A percentile compares a stretch with the other conserved stretches of the same genome.
Conservation (phyloP, 805 yeast species). For the Nadsonia fulvescens region DNA sequence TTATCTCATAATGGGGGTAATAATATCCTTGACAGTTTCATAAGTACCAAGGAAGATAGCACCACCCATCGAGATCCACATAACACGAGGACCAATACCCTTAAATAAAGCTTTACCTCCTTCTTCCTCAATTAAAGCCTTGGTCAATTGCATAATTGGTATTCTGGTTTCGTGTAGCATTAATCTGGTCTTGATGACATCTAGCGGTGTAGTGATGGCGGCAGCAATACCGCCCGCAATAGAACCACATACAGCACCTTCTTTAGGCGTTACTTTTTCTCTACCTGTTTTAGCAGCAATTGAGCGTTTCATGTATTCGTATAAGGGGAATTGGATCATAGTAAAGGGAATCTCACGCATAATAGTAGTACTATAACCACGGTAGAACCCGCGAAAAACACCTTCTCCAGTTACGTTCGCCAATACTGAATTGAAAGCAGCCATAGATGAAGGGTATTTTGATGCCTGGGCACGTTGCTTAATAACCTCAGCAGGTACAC, state of each 20-base stretch:
- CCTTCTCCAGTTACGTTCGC: constrained; percentile 64
- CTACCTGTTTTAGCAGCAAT: constrained; percentile 29
- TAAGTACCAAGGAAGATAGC: constrained; percentile 92
- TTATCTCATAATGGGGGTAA: no score
- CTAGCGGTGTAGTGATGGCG: constrained; percentile 85
- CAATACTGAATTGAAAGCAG: constrained; percentile 46
- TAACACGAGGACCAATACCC: constrained; percentile 89
- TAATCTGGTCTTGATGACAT: constrained; percentile 81
- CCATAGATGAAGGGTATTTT: constrained; percentile 36
- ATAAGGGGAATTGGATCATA: constrained; percentile 83
- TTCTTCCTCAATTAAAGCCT: constrained; percentile 44
- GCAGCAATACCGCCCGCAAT: constrained; percentile 91
- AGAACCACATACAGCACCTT: constrained; percentile 83
- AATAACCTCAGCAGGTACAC: constrained; percentile 94
- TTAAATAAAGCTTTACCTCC: constrained; percentile 54
- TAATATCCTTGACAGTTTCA: constrained; percentile 30
- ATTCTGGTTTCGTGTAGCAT: constrained; percentile 49
- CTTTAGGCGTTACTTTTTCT: constrained; percentile 36
- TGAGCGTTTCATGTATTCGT: constrained; percentile 61
- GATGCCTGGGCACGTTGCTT: constrained; percentile 87
- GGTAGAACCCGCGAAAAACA: constrained; percentile 53
- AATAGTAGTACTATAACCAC: constrained; percentile 88
- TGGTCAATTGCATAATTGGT: constrained; percentile 29
- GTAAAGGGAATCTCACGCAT: constrained; percentile 96
- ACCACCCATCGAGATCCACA: constrained; percentile 98